Conservation (phyloP, 2,329 filamentous ascomycete genomes). For the Calonectria fujianensis region DNA sequence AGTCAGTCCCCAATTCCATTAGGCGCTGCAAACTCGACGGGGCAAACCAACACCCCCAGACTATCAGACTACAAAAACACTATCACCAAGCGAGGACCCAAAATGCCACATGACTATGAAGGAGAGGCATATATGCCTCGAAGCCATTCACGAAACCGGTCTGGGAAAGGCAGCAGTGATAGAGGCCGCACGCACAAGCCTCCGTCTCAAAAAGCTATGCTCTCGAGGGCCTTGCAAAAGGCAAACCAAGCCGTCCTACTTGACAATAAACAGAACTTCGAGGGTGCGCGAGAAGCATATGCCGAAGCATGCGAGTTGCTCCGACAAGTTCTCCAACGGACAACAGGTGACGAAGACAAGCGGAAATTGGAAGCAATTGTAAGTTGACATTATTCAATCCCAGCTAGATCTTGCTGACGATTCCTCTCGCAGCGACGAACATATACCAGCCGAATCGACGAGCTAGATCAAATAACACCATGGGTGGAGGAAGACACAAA, state of each 20-base stretch:
- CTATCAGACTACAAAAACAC: slow-evolving; percentile 43
- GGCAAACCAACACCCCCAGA: slow-evolving; percentile 45
- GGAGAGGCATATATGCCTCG: slow-evolving; percentile 55
- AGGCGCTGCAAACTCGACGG: slow-evolving; percentile 42
- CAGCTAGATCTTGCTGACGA: slow-evolving; percentile 27
- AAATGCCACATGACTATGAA: slow-evolving; percentile 59
- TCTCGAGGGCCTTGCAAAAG: slow-evolving; percentile 95
- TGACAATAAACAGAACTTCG: slow-evolving; percentile 96
- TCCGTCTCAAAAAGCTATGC: slow-evolving; percentile 94
- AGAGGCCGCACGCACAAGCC: slow-evolving; percentile 61
- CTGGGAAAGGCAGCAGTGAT: slow-evolving; percentile 59
- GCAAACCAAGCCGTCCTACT: slow-evolving; percentile 96
- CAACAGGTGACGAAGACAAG: slow-evolving; percentile 89
- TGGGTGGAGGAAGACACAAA: slow-evolving; percentile 77
- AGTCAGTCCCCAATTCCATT: slow-evolving; percentile 54
- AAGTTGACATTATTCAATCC: slow-evolving; percentile 55
- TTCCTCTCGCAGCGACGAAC: slow-evolving; percentile 80
- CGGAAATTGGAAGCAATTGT: slow-evolving; percentile 95
- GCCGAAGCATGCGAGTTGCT: slow-evolving; percentile 91
- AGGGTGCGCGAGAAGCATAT: slow-evolving; percentile 93
- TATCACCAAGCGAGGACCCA: slow-evolving; percentile 38
- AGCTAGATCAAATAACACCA: slow-evolving; percentile 84
- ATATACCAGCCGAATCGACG: slow-evolving; percentile 91
- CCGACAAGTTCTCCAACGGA: slow-evolving; percentile 90
- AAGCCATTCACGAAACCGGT: slow-evolving; percentile 59